These are phyloP conservation scores for Butyriboletus appendiculatus DNA, from an alignment of 1,284 basidiomycete genomes.

Conservation along the genomic window DNA sequence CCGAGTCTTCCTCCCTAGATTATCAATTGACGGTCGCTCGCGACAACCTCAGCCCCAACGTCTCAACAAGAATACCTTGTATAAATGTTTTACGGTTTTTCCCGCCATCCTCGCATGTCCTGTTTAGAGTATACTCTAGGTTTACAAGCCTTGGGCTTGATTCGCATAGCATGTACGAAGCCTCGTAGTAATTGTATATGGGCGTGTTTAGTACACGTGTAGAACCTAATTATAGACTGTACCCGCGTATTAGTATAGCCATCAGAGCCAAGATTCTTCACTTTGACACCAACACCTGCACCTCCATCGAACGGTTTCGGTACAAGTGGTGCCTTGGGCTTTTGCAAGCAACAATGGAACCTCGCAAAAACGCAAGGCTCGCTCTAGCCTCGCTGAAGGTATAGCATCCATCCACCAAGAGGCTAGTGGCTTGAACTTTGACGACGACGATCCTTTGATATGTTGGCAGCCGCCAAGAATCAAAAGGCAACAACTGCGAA, in stretches of 20 bases:
- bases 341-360: conserved; percentile 23
- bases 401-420: conserved; percentile 1
- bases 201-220: conserved; percentile 9
- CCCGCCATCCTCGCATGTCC: conserved; percentile 5
- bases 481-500: conserved; percentile 33
- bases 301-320: background rate
- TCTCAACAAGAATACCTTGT: conserved; percentile 4
- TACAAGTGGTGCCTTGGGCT: background rate
- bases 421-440: conserved; percentile 1
- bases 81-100: conserved; percentile 12
- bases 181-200: conserved; percentile 7
- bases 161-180: conserved; percentile 1
- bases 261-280: background rate
- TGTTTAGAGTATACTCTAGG: conserved; percentile 20
- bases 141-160: background rate
- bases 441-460: conserved; percentile 2
- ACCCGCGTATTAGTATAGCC: background rate
- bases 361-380: conserved; percentile 15
- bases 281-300: background rate
- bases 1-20: conserved; percentile 8
- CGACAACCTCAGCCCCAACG: background rate
- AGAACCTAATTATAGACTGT: conserved; percentile 3
- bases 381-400: conserved; percentile 33
- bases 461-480: conserved; percentile 27
- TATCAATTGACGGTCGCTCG: background rate